Percentiles rank a stretch among this genome's conserved stretches.
These are phyloP conservation scores for Glaciozyma martinii DNA, from an alignment of 768 basidiomycete genomes.

Conservation along the genomic window DNA sequence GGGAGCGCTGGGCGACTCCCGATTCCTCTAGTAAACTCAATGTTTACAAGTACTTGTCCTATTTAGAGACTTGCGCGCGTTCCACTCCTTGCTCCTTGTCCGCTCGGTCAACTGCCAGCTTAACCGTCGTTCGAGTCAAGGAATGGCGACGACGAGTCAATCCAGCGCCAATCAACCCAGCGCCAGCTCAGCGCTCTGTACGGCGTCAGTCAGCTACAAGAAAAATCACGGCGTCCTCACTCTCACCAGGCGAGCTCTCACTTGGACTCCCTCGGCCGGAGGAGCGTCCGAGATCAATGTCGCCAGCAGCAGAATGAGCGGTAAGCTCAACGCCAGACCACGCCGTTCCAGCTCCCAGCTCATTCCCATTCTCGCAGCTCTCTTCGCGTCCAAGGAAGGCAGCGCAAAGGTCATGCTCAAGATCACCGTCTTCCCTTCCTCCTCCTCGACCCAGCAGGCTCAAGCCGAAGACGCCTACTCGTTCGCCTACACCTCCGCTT, in stretches of 20 bases:
- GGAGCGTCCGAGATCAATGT: conserved; percentile 54
- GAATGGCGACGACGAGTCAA: too few species aligned
- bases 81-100: too few species aligned
- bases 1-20: too few species aligned
- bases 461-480: conserved; percentile 57
- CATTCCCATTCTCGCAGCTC: conserved; percentile 45
- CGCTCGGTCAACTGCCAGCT: too few species aligned
- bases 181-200: conserved; percentile 4
- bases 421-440: conserved; percentile 57
- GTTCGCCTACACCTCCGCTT: conserved; percentile 58
- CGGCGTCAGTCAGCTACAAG: conserved; percentile 54
- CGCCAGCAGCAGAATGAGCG: conserved; percentile 56
- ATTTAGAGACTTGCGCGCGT: too few species aligned
- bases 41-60: too few species aligned
- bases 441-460: neutral
- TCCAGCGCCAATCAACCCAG: neutral
- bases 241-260: conserved; percentile 55
- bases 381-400: conserved; percentile 79
- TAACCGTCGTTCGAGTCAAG: too few species aligned
- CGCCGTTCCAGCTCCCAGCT: conserved; percentile 24
- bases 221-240: conserved; percentile 66
- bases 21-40: too few species aligned
- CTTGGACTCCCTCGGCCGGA: conserved; percentile 73
- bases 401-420: conserved; percentile 71
- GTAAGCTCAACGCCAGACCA: conserved; percentile 16